Evolutionary conservation across 1,284 basidiomycete species (phyloP), one percentile per base, ranked within the genome.

Genomic region (Microbotryomycetes sp.): DNA sequence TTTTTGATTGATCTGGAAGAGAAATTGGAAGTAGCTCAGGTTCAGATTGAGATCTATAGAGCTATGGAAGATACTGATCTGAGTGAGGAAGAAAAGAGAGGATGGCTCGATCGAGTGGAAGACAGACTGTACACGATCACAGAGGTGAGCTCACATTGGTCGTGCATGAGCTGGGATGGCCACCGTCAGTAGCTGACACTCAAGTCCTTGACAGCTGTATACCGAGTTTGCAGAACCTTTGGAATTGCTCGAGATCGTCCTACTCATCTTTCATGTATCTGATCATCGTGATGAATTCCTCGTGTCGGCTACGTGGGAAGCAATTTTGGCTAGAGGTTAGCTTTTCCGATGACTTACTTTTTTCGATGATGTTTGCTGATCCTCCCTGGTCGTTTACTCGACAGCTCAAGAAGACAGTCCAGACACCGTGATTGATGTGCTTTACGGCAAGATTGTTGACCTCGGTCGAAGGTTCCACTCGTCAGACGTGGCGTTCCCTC

Each of bases 1-100:
- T 96, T 97, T 79, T 81, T 94, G 28, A 89, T 87, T 0, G 88
- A 92, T 66, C 80, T 97, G 19, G 93, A 97, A 77, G 96, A 98
- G 77, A 92, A 92, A 74, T 82, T 98, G 9, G 96, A 98, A 60
- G 96, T 98, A 15, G 90, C 92, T 3, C 89, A 94, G 77, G 92
- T 98, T 9, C 96, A 99, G 74, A 80, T 94, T 46, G 92, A 97
- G 76, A 82, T 93, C 23, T 75, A 73, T 45, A 69, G 75, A 6
- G 76, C 75, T 2, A 73, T 81, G 69, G 68, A 76, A 67, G 73
- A 74, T 54, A 72, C 75, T 70, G 45, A 64, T 53, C 72, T 80
- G 72, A 70, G 70, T 50, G 63, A 73, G 42, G 76, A 77, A 29
- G 75, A 77, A 50, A 87, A 86, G 74, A 81, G 84, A 64, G 78